Conservation (phyloP, 371 early-diverging fungal species). For the Choanephora cucurbitarum region DNA sequence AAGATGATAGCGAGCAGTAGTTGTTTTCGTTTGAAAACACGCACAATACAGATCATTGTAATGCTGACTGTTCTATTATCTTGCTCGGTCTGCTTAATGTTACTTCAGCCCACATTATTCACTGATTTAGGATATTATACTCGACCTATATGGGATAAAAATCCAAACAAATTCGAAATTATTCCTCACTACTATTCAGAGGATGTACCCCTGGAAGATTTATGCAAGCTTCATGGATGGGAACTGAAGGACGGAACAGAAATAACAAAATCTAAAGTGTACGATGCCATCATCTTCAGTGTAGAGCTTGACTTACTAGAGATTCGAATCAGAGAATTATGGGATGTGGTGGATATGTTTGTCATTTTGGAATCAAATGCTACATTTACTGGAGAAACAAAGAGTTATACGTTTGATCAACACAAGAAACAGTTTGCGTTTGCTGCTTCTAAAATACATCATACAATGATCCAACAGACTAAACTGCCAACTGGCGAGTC, state of each 20-base stretch:
- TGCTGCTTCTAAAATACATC: constrained; percentile 51
- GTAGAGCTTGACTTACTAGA: constrained; percentile 38
- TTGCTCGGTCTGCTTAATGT: constrained; percentile 4
- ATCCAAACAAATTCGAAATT: constrained; percentile 20
- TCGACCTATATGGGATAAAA: constrained; percentile 37
- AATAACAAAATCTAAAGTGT: constrained; percentile 16
- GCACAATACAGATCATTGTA: neutral
- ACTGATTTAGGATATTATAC: constrained; percentile 35
- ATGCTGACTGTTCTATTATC: neutral
- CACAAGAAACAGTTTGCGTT: constrained; percentile 51
- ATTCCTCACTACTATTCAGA: constrained; percentile 49
- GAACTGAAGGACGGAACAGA: constrained; percentile 21
- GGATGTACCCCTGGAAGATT: constrained; percentile 28
- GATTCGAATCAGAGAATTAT: constrained; percentile 34
- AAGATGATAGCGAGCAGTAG: too few species aligned
- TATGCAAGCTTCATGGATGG: constrained; percentile 38
- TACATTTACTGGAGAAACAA: constrained; percentile 33
- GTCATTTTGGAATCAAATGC: constrained; percentile 40
- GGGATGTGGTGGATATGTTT: constrained; percentile 41
- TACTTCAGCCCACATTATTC: constrained; percentile 12
- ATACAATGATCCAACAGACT: constrained; percentile 32
- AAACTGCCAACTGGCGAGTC: constrained; percentile 32
- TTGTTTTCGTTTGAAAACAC: neutral
- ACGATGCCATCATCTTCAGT: constrained; percentile 41
- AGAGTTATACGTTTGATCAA: constrained; percentile 32